These are phyloP conservation scores for Dryas integrifolia DNA, from an alignment of 331 rosid species.

Conservation along the genomic window DNA sequence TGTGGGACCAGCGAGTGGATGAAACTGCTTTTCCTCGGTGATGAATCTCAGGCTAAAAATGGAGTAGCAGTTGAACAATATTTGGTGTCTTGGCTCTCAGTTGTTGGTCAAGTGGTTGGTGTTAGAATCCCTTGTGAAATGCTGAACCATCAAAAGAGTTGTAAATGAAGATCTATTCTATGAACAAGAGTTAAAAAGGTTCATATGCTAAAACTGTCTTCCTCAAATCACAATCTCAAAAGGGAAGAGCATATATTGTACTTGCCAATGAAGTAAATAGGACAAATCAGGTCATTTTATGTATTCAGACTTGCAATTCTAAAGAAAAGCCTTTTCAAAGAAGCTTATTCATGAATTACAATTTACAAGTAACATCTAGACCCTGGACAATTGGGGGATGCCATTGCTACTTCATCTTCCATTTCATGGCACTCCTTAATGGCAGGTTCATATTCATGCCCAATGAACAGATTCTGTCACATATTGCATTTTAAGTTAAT, in stretches of 20 bases:
- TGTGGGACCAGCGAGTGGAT: slow-evolving; percentile 86
- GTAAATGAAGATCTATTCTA: not conserved
- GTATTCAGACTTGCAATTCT: not conserved
- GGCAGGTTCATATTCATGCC: not conserved
- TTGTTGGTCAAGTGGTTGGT: slow-evolving; percentile 76
- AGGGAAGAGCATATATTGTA: not conserved
- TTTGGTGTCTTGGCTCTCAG: slow-evolving; percentile 74
- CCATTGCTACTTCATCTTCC: not conserved
- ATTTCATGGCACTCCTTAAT: not conserved
- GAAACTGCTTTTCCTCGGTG: slow-evolving; percentile 57
- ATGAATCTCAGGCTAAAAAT: slow-evolving; percentile 33
- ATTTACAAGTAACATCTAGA: not conserved
- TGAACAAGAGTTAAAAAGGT: not conserved
- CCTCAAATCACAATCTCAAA: not conserved
- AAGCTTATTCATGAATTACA: slow-evolving; percentile 1
- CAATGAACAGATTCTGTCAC: not conserved
- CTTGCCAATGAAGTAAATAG: no score
- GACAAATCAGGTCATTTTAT: not conserved
- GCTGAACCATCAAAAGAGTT: slow-evolving; percentile 28
- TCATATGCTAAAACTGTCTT: not conserved
- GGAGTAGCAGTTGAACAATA: slow-evolving; percentile 43
- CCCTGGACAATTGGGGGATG: not conserved
- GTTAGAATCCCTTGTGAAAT: slow-evolving; percentile 55
- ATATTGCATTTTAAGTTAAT: slow-evolving; percentile 10
- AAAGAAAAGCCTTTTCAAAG: not conserved